Percentiles rank a stretch among this genome's conserved stretches.
phyloP scores from a whole-genome alignment of 2,329 filamentous ascomycete species.

The Piedraia hortae region DNA sequence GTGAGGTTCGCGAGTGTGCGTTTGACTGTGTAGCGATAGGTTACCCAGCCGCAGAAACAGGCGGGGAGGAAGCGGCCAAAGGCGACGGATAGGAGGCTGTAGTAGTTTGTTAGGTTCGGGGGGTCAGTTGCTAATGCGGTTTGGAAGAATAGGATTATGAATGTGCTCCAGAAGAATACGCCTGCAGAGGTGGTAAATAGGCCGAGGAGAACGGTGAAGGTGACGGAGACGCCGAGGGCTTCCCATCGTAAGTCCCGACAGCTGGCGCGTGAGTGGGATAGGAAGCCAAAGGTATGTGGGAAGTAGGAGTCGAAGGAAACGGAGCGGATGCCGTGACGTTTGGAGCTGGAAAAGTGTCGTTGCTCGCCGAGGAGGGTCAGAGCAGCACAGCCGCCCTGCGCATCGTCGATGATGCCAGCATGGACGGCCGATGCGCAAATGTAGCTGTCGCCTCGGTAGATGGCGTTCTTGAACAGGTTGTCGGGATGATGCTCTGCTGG shows the following conservation, averaged over 20 bases:
- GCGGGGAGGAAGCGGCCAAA: conserved; percentile 65
- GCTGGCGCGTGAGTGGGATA: conserved; percentile 32
- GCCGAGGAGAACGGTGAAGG: conserved; percentile 51
- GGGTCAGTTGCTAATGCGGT: conserved; percentile 76
- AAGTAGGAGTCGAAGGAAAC: conserved; percentile 68
- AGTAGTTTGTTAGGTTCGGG: conserved; percentile 37
- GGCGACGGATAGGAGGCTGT: conserved; percentile 47
- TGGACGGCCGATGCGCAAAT: conserved; percentile 69
- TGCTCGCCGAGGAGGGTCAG: conserved; percentile 44
- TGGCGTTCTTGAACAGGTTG: conserved; percentile 19
- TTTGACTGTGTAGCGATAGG: conserved; percentile 58
- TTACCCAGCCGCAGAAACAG: conserved; percentile 61
- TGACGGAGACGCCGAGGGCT: conserved; percentile 51
- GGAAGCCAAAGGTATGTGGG: conserved; percentile 60
- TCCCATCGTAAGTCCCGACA: conserved; percentile 63
- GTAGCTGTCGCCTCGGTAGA: conserved; percentile 74
- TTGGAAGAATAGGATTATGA: conserved; percentile 64
- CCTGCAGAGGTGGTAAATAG: conserved; percentile 54
- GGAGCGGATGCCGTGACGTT: conserved; percentile 48
- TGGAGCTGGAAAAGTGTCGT: conserved; percentile 32
- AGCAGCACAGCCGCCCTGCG: conserved; percentile 55
- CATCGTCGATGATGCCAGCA: conserved; percentile 45
- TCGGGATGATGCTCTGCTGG: conserved; percentile 14
- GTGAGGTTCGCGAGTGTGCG: conserved; percentile 44
- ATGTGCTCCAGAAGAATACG: conserved; percentile 64